Evolutionary conservation across 2,329 filamentous ascomycete species (phyloP), one percentile per base, ranked within the genome.

Genomic region (Cladosporium sp.): DNA sequence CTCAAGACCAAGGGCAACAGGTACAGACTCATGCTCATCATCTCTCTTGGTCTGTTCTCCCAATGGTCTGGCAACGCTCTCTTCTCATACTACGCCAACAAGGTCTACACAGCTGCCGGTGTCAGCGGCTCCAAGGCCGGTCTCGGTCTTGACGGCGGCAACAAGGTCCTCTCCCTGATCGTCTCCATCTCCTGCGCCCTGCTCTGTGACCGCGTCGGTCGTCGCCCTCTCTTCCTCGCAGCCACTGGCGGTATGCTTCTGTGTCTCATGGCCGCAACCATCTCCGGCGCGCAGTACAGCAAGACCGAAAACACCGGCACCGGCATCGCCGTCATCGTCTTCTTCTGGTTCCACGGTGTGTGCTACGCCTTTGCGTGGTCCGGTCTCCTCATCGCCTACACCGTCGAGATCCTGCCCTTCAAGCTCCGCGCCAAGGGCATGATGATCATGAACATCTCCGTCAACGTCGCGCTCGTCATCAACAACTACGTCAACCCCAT

Each of bases 401-500:
- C 79, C 2, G 78, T 79, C 62, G 82, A 84, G 68, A 83, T 84
- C 67, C 72, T 83, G 65, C 81, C 82, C 3, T 84, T 80, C 75
- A 79, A 78, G 66, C 79, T 83, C 64, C 80, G 82, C 59, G 80
- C 81, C 66, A 82, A 82, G 74, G 82, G 82, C 50, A 74, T 83
- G 62, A 75, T 76, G 68, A 67, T 89, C 69, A 86, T 89, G 84
- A 89, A 89, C 74, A 82, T 89, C 60, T 84, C 83, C 23, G 82
- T 89, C 26, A 86, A 89, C 75, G 85, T 85, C 56, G 81, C 86
- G 35, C 78, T 89, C 44, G 85, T 86, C 60, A 81, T 89, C 67
- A 84, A 85, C 73, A 85, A 86, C 80, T 86, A 80, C 70, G 84
- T 84, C 71, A 89, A 90, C 80, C 85, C 85, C 72, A 79, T 88